A percentile compares a stretch with the other conserved stretches of the same genome.
These are phyloP conservation scores for Starmerella cellae DNA, from an alignment of 805 yeast species.

Conservation along the genomic window DNA sequence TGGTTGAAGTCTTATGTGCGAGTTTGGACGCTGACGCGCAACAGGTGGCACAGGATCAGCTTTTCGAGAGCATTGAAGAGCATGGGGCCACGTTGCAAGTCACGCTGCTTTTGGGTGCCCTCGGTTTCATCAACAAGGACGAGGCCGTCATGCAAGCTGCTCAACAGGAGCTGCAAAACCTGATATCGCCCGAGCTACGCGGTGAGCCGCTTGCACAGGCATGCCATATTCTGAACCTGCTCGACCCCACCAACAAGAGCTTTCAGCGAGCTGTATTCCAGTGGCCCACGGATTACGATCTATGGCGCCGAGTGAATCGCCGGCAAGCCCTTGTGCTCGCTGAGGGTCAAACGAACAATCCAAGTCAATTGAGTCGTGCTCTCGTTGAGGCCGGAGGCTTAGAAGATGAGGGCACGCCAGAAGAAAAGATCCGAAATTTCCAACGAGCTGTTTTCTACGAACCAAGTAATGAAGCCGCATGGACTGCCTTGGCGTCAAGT, in stretches of 20 bases:
- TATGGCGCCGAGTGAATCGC: constrained; percentile 56
- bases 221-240: constrained; percentile 12
- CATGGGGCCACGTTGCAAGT: constrained; percentile 55
- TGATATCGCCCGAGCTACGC: constrained; percentile 35
- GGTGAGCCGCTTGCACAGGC: constrained; percentile 29
- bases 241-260: constrained; percentile 23
- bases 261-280: constrained; percentile 64
- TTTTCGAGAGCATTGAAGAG: constrained; percentile 49
- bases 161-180: constrained; percentile 46
- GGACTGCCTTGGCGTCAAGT: constrained; percentile 1
- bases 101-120: constrained; percentile 66
- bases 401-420: constrained; percentile 20
- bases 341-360: constrained; percentile 34
- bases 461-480: constrained; percentile 4
- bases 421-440: constrained; percentile 25
- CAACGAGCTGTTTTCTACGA: constrained; percentile 50
- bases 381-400: constrained; percentile 37
- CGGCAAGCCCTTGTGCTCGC: constrained; percentile 49
- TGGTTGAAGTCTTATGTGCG: constrained; percentile 69
- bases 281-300: constrained; percentile 54
- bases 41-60: constrained; percentile 73
- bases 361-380: constrained; percentile 40
- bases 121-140: constrained; percentile 47
- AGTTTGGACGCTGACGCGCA: constrained; percentile 62
- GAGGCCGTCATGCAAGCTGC: constrained; percentile 50